Evolutionary conservation across 495 filamentous ascomycete species (phyloP).

Genomic region (Schizothecium vesticola): DNA sequence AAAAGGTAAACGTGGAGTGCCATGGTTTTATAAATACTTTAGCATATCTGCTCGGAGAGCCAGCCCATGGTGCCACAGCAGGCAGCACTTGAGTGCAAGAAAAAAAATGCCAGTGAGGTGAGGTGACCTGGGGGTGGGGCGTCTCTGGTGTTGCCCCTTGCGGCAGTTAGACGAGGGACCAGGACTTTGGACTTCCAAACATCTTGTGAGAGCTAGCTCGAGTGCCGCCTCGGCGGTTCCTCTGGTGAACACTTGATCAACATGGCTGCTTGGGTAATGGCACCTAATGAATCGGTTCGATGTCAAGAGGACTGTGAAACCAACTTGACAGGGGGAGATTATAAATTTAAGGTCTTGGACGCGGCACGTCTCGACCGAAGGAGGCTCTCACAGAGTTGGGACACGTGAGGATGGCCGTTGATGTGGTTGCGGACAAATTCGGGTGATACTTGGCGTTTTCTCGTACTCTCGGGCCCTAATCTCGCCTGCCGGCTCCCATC

Average conservation of each 20-base stretch:
- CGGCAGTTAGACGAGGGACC: not conserved
- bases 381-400: not conserved
- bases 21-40: not conserved
- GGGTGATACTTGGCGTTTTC: conserved; percentile 5
- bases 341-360: not conserved
- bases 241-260: not conserved
- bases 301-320: not conserved
- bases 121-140: not conserved
- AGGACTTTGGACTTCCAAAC: not conserved
- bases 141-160: not conserved
- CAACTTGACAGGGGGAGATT: not conserved
- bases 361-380: not conserved
- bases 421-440: not conserved
- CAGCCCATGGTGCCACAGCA: conserved; percentile 1
- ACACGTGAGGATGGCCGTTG: conserved; percentile 4
- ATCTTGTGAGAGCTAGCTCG: not conserved
- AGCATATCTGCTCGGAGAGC: not conserved
- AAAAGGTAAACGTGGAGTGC: not conserved
- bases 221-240: not conserved
- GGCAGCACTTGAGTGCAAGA: not conserved
- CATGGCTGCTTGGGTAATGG: not conserved
- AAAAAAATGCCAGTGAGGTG: not conserved
- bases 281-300: not conserved
- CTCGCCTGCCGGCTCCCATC: conserved; percentile 7
- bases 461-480: not conserved